Evolutionary conservation across 2,329 filamentous ascomycete species (phyloP).

Genomic region (Fusarium sp.): DNA sequence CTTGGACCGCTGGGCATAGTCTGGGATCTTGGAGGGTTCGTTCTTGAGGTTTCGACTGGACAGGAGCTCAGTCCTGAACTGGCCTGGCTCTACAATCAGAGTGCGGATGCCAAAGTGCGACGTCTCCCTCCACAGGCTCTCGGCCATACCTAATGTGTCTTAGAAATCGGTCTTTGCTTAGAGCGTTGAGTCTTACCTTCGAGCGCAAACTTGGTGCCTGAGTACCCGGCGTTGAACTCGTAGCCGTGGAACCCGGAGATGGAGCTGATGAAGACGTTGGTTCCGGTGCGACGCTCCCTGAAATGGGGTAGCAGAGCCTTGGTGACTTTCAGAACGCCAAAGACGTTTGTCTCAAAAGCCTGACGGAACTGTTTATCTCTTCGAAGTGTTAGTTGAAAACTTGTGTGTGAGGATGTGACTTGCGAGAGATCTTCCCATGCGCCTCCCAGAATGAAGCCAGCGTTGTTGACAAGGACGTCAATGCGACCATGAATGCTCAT

Average conservation of each 20-base stretch:
- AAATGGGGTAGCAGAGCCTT: slow-evolving; percentile 16
- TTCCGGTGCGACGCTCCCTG: neutral
- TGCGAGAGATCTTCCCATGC: slow-evolving; percentile 49
- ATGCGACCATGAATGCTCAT: slow-evolving; percentile 49
- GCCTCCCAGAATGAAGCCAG: slow-evolving; percentile 45
- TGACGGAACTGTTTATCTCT: slow-evolving; percentile 14
- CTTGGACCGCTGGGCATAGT: slow-evolving; percentile 1
- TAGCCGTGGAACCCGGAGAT: slow-evolving; percentile 10
- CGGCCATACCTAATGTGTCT: slow-evolving; percentile 5
- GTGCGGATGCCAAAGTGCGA: slow-evolving; percentile 7
- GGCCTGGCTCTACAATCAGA: slow-evolving; percentile 10
- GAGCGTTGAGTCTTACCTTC: neutral
- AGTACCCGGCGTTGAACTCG: slow-evolving; percentile 12
- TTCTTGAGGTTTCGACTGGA: neutral
- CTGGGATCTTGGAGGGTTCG: slow-evolving; percentile 3
- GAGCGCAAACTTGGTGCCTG: slow-evolving; percentile 18
- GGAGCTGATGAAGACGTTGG: slow-evolving; percentile 18
- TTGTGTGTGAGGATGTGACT: neutral
- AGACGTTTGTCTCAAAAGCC: slow-evolving; percentile 21
- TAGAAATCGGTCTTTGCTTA: neutral
- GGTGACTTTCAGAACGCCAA: slow-evolving; percentile 10
- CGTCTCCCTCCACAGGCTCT: slow-evolving; percentile 18
- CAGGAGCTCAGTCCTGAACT: slow-evolving; percentile 11
- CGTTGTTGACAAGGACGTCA: slow-evolving; percentile 52
- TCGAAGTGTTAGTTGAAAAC: neutral